phyloP scores from a whole-genome alignment of 306 rosid species.

The Prinsepia uniflora region DNA sequence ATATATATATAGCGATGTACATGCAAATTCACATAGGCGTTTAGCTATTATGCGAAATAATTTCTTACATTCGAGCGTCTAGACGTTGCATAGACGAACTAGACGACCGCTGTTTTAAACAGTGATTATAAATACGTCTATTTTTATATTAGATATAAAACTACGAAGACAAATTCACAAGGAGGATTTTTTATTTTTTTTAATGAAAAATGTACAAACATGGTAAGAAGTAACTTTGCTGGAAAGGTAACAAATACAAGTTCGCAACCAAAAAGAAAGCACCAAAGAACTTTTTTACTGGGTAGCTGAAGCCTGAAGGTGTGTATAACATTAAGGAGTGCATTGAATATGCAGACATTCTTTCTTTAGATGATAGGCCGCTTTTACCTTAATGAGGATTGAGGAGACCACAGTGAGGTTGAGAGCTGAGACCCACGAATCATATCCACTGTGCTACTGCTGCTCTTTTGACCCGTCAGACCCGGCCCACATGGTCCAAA shows the following conservation, averaged over 20 bases:
- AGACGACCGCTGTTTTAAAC: too few species aligned
- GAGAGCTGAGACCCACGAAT: neutral
- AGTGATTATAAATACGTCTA: too few species aligned
- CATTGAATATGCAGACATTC: slow-evolving; percentile 12
- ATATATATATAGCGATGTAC: too few species aligned
- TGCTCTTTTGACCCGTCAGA: neutral
- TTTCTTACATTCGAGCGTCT: too few species aligned
- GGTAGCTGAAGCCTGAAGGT: neutral
- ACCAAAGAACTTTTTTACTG: neutral
- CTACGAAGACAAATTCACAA: too few species aligned
- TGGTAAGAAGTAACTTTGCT: neutral
- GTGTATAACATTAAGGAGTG: neutral
- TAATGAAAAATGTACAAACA: neutral
- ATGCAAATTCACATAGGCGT: too few species aligned
- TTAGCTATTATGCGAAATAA: too few species aligned
- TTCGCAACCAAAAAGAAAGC: neutral
- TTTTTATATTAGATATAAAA: neutral
- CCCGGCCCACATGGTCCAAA: neutral
- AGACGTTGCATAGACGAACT: too few species aligned
- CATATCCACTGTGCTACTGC: neutral
- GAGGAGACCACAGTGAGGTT: neutral
- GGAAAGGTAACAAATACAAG: neutral
- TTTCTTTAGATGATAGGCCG: neutral
- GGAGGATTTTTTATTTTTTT: too few species aligned
- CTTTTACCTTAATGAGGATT: neutral